Base-by-base conservation (phyloP, 2,329 filamentous ascomycete species). In the Penicillium italicum region DNA sequence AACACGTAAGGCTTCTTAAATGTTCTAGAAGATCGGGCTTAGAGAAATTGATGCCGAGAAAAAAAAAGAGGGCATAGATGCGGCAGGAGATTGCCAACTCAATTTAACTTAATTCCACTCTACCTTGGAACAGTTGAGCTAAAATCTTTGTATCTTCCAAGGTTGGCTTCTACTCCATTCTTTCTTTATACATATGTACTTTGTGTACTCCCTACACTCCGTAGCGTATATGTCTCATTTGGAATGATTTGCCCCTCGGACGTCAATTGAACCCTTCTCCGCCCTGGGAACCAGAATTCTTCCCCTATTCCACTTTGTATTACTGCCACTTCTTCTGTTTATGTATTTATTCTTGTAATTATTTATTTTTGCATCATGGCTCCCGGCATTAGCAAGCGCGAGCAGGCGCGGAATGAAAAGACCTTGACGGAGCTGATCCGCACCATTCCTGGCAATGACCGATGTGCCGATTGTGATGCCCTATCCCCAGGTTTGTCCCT, bases 391-490 rank as follows among this genome's bases (percentile, higher is more conserved):
- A 96, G 87, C 81, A 99, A 97, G 83, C 91, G 94, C 77, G 91
- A 97, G 79, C 93, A 97, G 82, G 91, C 89, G 80, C 92, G 94
- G 77, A 97, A 99, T 76, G 94, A 99, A 80, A 90, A 90, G 72
- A 80, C 85, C 53, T 81, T 99, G 63, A 91, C 97, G 70, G 93
- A 97, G 45, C 84, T 99, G 61, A 87, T 97, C 64, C 89, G 89
- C 64, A 85, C 80, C 36, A 81, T 96, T 10, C 84, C 91, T 9
- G 94, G 94, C 56, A 99, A 99, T 79, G 91, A 94, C 72, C 80
- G 85, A 68, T 99, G 94, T 79, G 94, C 94, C 61, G 94, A 99
- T 77, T 99, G 94, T 77, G 84, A 87, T 71, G 87, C 91, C 58
- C 86, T 86, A 73, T 97, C 97, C 76, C 94, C 94, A 85, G 88